Conservation (phyloP, 2,329 filamentous ascomycete genomes). For the Piedraia hortae region DNA sequence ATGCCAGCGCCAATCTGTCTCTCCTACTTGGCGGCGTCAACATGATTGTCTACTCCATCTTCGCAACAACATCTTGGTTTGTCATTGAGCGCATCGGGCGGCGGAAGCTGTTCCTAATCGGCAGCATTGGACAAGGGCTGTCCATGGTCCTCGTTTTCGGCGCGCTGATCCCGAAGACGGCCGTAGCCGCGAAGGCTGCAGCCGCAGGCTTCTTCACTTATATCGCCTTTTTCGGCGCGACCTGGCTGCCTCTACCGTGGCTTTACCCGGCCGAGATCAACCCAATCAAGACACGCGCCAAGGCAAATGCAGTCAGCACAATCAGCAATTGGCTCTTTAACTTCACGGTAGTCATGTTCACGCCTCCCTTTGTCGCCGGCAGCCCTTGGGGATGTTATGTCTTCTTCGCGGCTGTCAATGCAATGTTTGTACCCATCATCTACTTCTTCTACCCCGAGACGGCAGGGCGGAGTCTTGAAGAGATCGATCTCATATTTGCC, state of each 20-base stretch:
- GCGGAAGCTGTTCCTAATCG: conserved; percentile 17
- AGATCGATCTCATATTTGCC: conserved; percentile 21
- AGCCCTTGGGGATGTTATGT: conserved; percentile 13
- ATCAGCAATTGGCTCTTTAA: conserved; percentile 22
- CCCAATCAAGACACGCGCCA: conserved; percentile 26
- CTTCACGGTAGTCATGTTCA: conserved; percentile 14
- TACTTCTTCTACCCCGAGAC: conserved; percentile 28
- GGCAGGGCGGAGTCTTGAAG: conserved; percentile 24
- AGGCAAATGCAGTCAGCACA: conserved; percentile 27
- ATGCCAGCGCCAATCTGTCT: conserved; percentile 15
- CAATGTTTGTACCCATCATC: conserved; percentile 26
- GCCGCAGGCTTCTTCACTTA: conserved; percentile 39
- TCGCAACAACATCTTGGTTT: conserved; percentile 32
- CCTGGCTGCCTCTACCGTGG: conserved; percentile 13
- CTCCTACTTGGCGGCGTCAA: conserved; percentile 22
- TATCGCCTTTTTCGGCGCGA: conserved; percentile 40
- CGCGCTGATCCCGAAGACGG: conserved; percentile 14
- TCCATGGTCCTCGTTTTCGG: conserved; percentile 23
- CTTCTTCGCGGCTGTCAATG: conserved; percentile 25
- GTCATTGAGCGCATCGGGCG: conserved; percentile 33
- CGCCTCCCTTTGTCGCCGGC: conserved; percentile 13
- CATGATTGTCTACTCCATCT: conserved; percentile 28
- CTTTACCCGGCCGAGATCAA: conserved; percentile 16
- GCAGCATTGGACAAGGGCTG: conserved; percentile 23
- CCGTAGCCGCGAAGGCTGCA: conserved; percentile 17